Evolutionary conservation across 345 rosid genomes (phyloP).

Genomic region (Lagerstroemia speciosa): DNA sequence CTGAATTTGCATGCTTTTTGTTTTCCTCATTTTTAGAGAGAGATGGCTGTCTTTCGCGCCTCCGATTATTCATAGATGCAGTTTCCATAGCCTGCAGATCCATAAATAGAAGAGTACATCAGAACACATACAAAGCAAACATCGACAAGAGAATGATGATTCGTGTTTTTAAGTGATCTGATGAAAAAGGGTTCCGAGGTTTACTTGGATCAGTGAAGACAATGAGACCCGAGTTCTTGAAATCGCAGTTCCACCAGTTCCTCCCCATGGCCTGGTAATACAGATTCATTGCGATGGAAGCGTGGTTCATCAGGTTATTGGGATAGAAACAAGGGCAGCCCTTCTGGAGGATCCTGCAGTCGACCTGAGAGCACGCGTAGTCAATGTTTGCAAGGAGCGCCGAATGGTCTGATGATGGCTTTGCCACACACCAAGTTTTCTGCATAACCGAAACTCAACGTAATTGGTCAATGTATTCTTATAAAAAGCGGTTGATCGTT

Average conservation of each 20-base stretch:
- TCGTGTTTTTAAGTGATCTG: not conserved
- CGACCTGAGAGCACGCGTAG: slow-evolving; percentile 50
- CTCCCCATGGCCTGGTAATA: slow-evolving; percentile 59
- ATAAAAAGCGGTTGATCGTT: not conserved
- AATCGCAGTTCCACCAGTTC: slow-evolving; percentile 59
- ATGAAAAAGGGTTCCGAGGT: not conserved
- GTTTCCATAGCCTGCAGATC: not conserved
- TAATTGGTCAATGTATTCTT: not conserved
- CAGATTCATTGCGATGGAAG: slow-evolving; percentile 66
- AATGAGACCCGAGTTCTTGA: slow-evolving; percentile 48
- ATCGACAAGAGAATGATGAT: not conserved
- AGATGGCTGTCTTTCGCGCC: not conserved
- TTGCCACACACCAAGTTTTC: slow-evolving; percentile 71
- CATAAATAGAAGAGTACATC: not conserved
- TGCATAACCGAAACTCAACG: slow-evolving; percentile 4
- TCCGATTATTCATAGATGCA: not conserved
- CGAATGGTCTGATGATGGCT: slow-evolving; percentile 53
- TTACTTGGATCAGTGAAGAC: slow-evolving; percentile 56
- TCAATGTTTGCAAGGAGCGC: slow-evolving; percentile 39
- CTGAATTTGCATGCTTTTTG: not conserved
- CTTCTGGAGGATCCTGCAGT: slow-evolving; percentile 36
- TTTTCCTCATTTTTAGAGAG: not conserved
- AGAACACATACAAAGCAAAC: not conserved
- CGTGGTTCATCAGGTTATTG: slow-evolving; percentile 41
- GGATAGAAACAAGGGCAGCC: slow-evolving; percentile 51